Evolutionary conservation across 2,329 filamentous ascomycete genomes (phyloP), one percentile per base, ranked within the genome.

Genomic region (Nemania sp.): DNA sequence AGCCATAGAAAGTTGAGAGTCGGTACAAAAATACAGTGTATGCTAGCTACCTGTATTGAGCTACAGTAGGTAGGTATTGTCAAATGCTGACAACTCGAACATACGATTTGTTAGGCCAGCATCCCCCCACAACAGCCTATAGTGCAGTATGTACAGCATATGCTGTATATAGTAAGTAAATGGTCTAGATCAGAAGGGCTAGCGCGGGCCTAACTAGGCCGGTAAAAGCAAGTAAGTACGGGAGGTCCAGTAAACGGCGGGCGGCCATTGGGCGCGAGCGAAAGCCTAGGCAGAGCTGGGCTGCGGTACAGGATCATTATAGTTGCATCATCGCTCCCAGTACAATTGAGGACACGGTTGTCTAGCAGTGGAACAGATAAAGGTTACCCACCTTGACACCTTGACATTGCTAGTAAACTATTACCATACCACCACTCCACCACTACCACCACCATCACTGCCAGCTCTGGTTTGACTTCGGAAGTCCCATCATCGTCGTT

Each of bases 321-420:
- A 54, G 64, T 70, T 70, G 67, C 67, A 69, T 69, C 64, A 67
- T 69, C 62, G 38, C 61, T 54, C 60, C 72, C 72, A 71, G 47
- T 64, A 71, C 71, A 76, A 76, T 78, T 77, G 76, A 78, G 76
- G 76, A 78, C 76, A 78, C 76, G 76, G 76, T 78, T 77, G 70
- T 76, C 73, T 73, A 66, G 71, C 72, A 74, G 69, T 69, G 35
- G 64, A 60, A 64, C 63, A 66, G 64, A 60, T 57, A 63, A 64
- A 64, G 43, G n/a, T 51, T 56, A 62, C 59, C 59, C 29, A 22
- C 58, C 56, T 56, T 45, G 55, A 61, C 54, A 62, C 54, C 29
- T 66, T 41, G 10, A 38, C 53, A 63, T 51, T n/a, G n/a, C 41
- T 5, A 45, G 4, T 20, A 5, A 41, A 5, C 38, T 41, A 41